Conservation (phyloP, 2,329 filamentous ascomycete species). For the Elsinoe fawcettii region DNA sequence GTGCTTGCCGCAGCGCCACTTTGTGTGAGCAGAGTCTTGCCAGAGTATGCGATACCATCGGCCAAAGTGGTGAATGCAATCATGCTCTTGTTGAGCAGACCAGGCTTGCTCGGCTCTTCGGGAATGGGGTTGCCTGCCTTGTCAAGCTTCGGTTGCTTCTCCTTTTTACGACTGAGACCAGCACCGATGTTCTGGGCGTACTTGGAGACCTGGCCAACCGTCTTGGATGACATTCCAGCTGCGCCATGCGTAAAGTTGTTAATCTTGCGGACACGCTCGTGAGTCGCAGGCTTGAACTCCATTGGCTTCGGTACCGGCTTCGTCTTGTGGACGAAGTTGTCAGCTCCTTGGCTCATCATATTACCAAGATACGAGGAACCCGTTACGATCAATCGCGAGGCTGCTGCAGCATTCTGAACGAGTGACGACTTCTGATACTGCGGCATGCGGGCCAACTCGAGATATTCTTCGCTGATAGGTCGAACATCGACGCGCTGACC, state of each 20-base stretch:
- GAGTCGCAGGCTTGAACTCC: slow-evolving; percentile 78
- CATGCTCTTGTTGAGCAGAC: slow-evolving; percentile 86
- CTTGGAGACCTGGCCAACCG: slow-evolving; percentile 73
- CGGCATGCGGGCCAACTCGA: slow-evolving; percentile 73
- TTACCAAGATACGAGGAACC: slow-evolving; percentile 73
- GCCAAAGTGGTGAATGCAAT: slow-evolving; percentile 94
- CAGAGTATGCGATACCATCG: slow-evolving; percentile 85
- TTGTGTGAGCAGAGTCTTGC: slow-evolving; percentile 66
- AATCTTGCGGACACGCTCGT: slow-evolving; percentile 77
- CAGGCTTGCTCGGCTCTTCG: slow-evolving; percentile 67
- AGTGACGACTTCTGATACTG: slow-evolving; percentile 84
- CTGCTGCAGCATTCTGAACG: slow-evolving; percentile 77
- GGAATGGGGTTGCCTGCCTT: slow-evolving; percentile 63
- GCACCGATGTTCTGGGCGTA: slow-evolving; percentile 89
- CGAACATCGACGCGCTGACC: slow-evolving; percentile 61
- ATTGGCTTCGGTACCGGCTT: slow-evolving; percentile 72
- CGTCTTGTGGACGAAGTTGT: slow-evolving; percentile 70
- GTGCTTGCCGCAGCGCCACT: slow-evolving; percentile 72
- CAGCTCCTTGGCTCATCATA: slow-evolving; percentile 67
- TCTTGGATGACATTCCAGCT: slow-evolving; percentile 73
- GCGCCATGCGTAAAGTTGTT: slow-evolving; percentile 77
- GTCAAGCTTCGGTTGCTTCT: slow-evolving; percentile 48
- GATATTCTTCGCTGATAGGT: slow-evolving; percentile 61
- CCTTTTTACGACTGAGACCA: slow-evolving; percentile 56
- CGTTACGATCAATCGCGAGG: slow-evolving; percentile 86